A percentile compares a stretch with the other conserved stretches of the same genome.
These are phyloP conservation scores for Xerocomus potaroensis DNA, from an alignment of 768 basidiomycete genomes.

Conservation along the genomic window DNA sequence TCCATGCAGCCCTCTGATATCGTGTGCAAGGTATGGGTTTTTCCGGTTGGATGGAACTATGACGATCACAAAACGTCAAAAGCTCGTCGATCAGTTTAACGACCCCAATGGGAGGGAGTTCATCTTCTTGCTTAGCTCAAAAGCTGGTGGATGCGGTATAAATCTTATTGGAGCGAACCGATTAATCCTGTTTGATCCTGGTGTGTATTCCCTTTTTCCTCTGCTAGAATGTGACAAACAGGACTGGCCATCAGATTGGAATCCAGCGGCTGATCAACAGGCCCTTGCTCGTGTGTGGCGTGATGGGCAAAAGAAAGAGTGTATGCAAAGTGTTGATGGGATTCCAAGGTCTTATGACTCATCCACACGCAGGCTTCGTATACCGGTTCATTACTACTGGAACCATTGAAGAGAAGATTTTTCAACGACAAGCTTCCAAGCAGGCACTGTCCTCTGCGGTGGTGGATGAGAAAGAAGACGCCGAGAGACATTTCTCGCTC, in stretches of 20 bases:
- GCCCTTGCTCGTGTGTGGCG: conserved; percentile 98
- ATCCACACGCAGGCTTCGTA: conserved; percentile 69
- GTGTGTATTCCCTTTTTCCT: conserved; percentile 35
- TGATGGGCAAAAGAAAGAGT: conserved; percentile 99
- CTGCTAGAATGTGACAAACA: neutral
- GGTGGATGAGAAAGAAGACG: conserved; percentile 94
- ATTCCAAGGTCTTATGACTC: neutral
- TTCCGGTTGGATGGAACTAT: conserved; percentile 95
- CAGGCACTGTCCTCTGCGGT: conserved; percentile 97
- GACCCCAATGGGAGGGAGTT: conserved; percentile 92
- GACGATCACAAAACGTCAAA: conserved; percentile 88
- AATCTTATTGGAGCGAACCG: conserved; percentile 96
- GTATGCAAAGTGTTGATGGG: conserved; percentile 42
- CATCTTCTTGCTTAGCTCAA: conserved; percentile 89
- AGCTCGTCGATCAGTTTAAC: conserved; percentile 95
- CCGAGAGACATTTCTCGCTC: conserved; percentile 90
- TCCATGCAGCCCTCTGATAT: neutral
- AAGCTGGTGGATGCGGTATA: conserved; percentile 95
- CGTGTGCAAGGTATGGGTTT: conserved; percentile 67
- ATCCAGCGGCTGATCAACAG: conserved; percentile 97
- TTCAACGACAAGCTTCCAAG: conserved; percentile 95
- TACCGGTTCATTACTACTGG: conserved; percentile 98
- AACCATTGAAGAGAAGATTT: conserved; percentile 98
- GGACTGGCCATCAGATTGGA: conserved; percentile 70
- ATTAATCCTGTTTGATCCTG: conserved; percentile 93